Evolutionary conservation across 768 basidiomycete genomes (phyloP).

Genomic region (Strobilomyces dryophilus): DNA sequence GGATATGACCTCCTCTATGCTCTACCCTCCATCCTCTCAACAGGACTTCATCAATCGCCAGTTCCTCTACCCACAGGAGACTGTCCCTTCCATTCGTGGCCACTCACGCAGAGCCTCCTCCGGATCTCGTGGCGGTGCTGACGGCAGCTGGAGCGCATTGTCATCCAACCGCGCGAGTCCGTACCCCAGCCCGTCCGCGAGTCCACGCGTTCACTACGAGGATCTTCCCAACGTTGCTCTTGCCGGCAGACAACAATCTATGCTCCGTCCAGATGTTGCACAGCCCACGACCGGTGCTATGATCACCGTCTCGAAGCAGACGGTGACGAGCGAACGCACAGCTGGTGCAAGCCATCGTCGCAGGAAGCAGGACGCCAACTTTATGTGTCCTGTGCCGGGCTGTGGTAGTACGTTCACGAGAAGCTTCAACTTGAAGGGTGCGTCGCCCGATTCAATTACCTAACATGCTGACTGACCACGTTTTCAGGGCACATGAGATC

Average conservation of each 20-base stretch:
- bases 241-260: slow-evolving; percentile 18
- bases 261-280: slow-evolving; percentile 21
- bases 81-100: slow-evolving; percentile 34
- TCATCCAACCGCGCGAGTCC: slow-evolving; percentile 48
- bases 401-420: slow-evolving; percentile 83
- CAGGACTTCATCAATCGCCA: slow-evolving; percentile 42
- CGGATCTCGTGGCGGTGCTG: slow-evolving; percentile 33
- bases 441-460: slow-evolving; percentile 11
- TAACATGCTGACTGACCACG: slow-evolving; percentile 13
- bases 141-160: slow-evolving; percentile 31
- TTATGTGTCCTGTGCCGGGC: slow-evolving; percentile 75
- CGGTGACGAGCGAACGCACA: slow-evolving; percentile 89
- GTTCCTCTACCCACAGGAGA: slow-evolving; percentile 40
- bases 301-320: slow-evolving; percentile 55
- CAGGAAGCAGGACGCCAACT: slow-evolving; percentile 85
- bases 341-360: slow-evolving; percentile 81
- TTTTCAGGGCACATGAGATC: slow-evolving; percentile 82
- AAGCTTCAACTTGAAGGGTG: slow-evolving; percentile 88
- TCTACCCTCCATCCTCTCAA: slow-evolving; percentile 36
- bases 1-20: slow-evolving; percentile 41
- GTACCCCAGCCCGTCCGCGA: slow-evolving; percentile 66
- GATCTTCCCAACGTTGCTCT: slow-evolving; percentile 42
- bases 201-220: slow-evolving; percentile 50
- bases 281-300: slow-evolving; percentile 1
- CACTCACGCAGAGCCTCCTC: slow-evolving; percentile 42